Evolutionary conservation across 345 rosid species (phyloP).

Genomic region (Salix koriyanagi): DNA sequence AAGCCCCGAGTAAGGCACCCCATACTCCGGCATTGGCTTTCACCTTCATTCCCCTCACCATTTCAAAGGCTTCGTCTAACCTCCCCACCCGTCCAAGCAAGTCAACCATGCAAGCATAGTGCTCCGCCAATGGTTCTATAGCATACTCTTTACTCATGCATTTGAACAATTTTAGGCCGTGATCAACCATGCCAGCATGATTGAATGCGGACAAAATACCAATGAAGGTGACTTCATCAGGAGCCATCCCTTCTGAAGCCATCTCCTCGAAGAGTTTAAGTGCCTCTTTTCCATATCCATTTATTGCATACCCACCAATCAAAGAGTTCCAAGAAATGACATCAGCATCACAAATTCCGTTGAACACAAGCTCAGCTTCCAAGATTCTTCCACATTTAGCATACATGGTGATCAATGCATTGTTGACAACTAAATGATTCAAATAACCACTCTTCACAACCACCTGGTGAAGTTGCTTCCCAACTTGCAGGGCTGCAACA

Average conservation of each 20-base stretch:
- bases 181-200: slow-evolving; percentile 23
- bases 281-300: slow-evolving; percentile 36
- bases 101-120: slow-evolving; percentile 18
- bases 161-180: slow-evolving; percentile 12
- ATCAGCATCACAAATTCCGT: slow-evolving; percentile 16
- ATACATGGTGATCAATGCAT: slow-evolving; percentile 32
- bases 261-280: slow-evolving; percentile 31
- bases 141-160: slow-evolving; percentile 15
- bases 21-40: slow-evolving; percentile 15
- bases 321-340: slow-evolving; percentile 42
- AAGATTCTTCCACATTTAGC: slow-evolving; percentile 37
- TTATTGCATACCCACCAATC: slow-evolving; percentile 37
- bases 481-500: slow-evolving; percentile 39
- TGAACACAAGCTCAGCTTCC: slow-evolving; percentile 23
- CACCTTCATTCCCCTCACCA: slow-evolving; percentile 10
- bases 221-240: slow-evolving; percentile 24
- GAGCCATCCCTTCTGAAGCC: slow-evolving; percentile 16
- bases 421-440: slow-evolving; percentile 19
- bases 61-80: slow-evolving; percentile 22
- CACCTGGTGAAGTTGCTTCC: slow-evolving; percentile 38
- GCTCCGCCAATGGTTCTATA: slow-evolving; percentile 16
- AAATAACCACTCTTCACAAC: slow-evolving; percentile 12
- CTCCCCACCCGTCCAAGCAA: slow-evolving; percentile 24
- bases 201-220: slow-evolving; percentile 17
- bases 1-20: slow-evolving; percentile 23